A percentile compares a stretch with the other conserved stretches of the same genome.
Evolutionary conservation across 192 early-diverging fungal species (phyloP).

Genomic region (Mortierella alpina): DNA sequence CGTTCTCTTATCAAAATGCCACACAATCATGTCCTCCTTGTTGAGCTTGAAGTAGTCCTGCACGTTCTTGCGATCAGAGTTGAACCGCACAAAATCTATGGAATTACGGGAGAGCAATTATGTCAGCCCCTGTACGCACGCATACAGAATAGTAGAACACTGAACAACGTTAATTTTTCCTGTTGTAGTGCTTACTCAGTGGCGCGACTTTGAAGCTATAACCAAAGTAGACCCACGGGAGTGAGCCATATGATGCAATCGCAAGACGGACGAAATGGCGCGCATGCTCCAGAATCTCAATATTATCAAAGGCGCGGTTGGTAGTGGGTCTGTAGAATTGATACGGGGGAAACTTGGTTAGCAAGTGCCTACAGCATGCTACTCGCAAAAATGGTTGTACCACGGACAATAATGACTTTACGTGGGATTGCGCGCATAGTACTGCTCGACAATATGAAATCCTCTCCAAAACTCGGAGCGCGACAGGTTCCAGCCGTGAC

Average conservation of each 20-base stretch:
- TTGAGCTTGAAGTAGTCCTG: conserved; percentile 55
- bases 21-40: conserved; percentile 56
- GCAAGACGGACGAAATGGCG: conserved; percentile 53
- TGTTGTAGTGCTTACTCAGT: conserved; percentile 22
- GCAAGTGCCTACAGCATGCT: not conserved
- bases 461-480: conserved; percentile 53
- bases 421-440: conserved; percentile 47
- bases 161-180: not conserved
- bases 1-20: conserved; percentile 54
- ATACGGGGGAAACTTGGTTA: not conserved
- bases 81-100: conserved; percentile 55
- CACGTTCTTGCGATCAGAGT: conserved; percentile 54
- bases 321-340: conserved; percentile 32
- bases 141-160: not conserved
- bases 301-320: conserved; percentile 33
- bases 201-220: conserved; percentile 52
- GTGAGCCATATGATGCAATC: conserved; percentile 55
- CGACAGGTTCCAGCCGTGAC: conserved; percentile 53
- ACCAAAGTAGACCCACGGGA: conserved; percentile 50
- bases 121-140: not conserved
- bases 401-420: conserved; percentile 11
- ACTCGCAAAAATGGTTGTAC: not conserved
- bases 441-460: conserved; percentile 53
- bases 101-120: not conserved
- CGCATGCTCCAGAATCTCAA: conserved; percentile 44